Conservation (phyloP, 768 basidiomycete species). For the Leucogyrophana mollusca region DNA sequence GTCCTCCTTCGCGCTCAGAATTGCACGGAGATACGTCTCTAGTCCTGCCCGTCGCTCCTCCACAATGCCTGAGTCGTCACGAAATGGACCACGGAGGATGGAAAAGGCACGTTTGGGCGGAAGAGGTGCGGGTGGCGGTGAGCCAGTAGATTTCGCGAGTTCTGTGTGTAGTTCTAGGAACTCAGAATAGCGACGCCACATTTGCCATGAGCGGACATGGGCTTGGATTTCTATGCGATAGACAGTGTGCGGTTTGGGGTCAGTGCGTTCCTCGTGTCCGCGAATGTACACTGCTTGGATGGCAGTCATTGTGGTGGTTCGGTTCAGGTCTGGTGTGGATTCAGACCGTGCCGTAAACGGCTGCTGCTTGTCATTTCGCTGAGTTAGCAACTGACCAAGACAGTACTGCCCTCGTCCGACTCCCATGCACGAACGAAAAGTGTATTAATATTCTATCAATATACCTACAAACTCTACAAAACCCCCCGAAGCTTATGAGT, state of each 20-base stretch:
- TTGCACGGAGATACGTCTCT: conserved; percentile 83
- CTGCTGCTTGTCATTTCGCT: no score
- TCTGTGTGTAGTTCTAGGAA: conserved; percentile 86
- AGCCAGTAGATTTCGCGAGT: conserved; percentile 74
- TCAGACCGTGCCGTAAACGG: not conserved
- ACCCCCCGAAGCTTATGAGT: conserved; percentile 8
- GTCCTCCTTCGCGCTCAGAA: conserved; percentile 78
- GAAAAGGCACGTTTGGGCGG: conserved; percentile 84
- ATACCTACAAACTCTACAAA: conserved; percentile 13
- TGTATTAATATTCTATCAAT: not conserved
- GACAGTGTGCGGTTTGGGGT: conserved; percentile 78
- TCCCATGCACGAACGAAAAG: not conserved
- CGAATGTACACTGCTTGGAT: conserved; percentile 77
- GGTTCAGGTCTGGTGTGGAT: no score
- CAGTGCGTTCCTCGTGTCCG: conserved; percentile 62
- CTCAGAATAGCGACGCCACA: conserved; percentile 94
- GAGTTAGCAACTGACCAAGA: no score
- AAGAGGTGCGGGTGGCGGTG: conserved; percentile 75
- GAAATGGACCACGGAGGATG: conserved; percentile 54
- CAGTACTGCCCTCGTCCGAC: not conserved
- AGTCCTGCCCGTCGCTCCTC: conserved; percentile 78
- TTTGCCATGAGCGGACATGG: conserved; percentile 88
- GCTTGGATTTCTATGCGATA: conserved; percentile 85
- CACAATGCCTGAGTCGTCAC: conserved; percentile 54
- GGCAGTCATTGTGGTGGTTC: conserved; percentile 50